Evolutionary conservation across 306 rosid species (phyloP), one percentile per base, ranked within the genome.

Genomic region (Vachellia pachyceras): DNA sequence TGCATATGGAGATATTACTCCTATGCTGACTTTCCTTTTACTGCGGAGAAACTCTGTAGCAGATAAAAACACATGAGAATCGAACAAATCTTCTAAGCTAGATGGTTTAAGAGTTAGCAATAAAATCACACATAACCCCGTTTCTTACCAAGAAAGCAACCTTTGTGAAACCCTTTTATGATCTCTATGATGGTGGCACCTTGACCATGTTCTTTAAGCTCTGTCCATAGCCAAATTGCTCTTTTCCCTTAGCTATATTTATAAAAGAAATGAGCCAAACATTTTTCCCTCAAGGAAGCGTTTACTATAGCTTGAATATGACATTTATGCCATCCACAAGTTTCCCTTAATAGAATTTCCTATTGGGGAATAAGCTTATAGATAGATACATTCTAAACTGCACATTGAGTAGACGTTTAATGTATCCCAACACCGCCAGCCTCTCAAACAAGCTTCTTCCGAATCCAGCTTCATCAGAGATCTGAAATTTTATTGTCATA

Each of bases 1-100:
- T 23, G 82, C 85, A 69, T 91, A 89, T 15, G 94, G 90, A 68
- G 97, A 89, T 83, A 91, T 88, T 40, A 91, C 82, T 68, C 97
- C 97, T 46, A 91, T 76, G 83, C 94, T 88, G 6, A 85, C 82
- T 78, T 80, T 87, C 85, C 76, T 87, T 57, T 63, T 85, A 13
- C 78, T 87, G 45, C 42, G 7, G 11, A 14, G 29, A 68, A 36
- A 84, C 13, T 84, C 97, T 90, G 75, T 13, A 9, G 12, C 68
- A 71, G 35, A 46, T n/a, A 55, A 69, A 69, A 55, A 1, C 7
- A 13, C 5, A 47, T 5, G 4, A 10, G 44, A 0, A 6, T 61
- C 9, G 1, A 29, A 11, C 3, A 11, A 11, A 4, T 61, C 17
- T 25, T 61, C 40, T 29, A 7, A 61, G 29, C 4, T 12, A 10